Base-by-base conservation (phyloP, 306 rosid genomes). In the Castanospermum australe region DNA sequence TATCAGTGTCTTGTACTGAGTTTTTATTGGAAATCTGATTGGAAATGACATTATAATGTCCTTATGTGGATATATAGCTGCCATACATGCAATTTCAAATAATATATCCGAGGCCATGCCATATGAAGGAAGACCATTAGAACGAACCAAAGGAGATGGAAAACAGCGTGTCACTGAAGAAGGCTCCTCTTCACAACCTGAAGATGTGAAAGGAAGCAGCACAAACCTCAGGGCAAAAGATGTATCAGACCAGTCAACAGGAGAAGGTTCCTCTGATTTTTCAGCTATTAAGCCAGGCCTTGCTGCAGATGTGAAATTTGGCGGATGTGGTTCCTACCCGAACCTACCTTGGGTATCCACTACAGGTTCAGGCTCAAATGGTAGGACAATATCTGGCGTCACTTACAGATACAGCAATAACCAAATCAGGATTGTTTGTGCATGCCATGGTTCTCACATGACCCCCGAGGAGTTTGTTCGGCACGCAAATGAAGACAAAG, bases 331-430 rank as follows among this genome's bases (percentile, higher is more conserved):
- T 85, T 86, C 99, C 9, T 80, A 80, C 59, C 98, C 99, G 24
- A 89, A 87, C 84, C 90, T 96, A 13, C 99, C 99, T 33, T 96
- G 98, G 99, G 99, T 96, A 78, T 96, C 99, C 17, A 96, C 98
- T 60, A 86, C 93, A 8, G 95, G 90, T 71, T 80, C 90, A 7
- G 97, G 96, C 36, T 88, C 97, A 36, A 84, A 88, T 48, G 99
- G 98, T 38, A 87, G 86, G 87, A 93, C 96, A 2, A 91, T 96
- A 67, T 96, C 99, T 63, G 99, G 99, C 70, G 99, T 93, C 51
- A 96, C 99, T 44, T 96, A 91, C 87, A 65, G 83, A 79, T 93
- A 82, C 85, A 89, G 39, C 70, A 47, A 89, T 67, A 88, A 86
- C 90, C 94, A 93, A 82, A 87, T 96, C 47, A 86, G 81, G 63